Percentiles rank a stretch among this genome's conserved stretches.
Evolutionary conservation across 164 flowering plant species (phyloP).

Genomic region (Paratinospora sagittata): DNA sequence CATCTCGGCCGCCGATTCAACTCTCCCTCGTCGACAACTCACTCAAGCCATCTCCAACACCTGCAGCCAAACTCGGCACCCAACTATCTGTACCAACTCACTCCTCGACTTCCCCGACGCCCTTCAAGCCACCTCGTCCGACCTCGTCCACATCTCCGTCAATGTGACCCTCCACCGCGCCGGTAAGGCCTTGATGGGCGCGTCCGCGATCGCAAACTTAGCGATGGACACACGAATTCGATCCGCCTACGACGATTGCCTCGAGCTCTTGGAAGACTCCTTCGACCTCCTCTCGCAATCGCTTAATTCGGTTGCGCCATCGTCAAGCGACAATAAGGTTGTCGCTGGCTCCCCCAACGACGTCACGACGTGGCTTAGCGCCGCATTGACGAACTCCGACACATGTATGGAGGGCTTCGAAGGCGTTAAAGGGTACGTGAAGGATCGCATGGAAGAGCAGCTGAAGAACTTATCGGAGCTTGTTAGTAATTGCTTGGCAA

Average conservation of each 20-base stretch:
- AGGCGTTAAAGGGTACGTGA: conserved; percentile 43
- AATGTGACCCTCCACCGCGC: conserved; percentile 54
- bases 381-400: conserved; percentile 90
- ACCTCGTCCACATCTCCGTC: conserved; percentile 63
- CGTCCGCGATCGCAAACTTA: conserved; percentile 34
- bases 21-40: conserved; percentile 53
- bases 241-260: conserved; percentile 69
- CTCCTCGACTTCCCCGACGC: conserved; percentile 56
- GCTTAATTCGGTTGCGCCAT: conserved; percentile 30
- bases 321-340: not conserved
- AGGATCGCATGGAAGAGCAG: conserved; percentile 35
- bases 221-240: conserved; percentile 52
- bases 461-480: conserved; percentile 43
- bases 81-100: conserved; percentile 46
- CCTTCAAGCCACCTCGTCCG: conserved; percentile 25
- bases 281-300: conserved; percentile 58
- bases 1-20: conserved; percentile 25
- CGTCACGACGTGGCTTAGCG: conserved; percentile 89
- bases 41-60: conserved; percentile 47
- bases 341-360: conserved; percentile 32
- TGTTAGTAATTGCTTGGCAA: conserved; percentile 67
- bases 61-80: conserved; percentile 51
- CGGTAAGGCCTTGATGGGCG: conserved; percentile 37
- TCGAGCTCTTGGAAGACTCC: conserved; percentile 78
- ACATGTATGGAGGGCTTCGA: conserved; percentile 75